phyloP scores from a whole-genome alignment of 2,329 filamentous ascomycete species.

The Hypoxylon sp. region DNA sequence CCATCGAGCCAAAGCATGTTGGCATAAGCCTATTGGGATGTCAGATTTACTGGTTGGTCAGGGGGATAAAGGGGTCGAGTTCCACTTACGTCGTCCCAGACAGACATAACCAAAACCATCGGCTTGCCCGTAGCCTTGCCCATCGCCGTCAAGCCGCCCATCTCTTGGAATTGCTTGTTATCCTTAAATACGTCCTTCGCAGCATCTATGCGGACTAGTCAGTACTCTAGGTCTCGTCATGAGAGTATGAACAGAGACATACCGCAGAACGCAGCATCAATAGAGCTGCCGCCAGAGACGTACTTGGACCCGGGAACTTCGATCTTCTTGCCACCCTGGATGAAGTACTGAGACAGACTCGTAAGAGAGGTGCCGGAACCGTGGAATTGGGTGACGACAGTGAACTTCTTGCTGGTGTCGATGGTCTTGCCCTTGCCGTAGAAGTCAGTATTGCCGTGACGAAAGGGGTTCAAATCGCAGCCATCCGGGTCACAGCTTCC shows the following conservation, averaged over 20 bases:
- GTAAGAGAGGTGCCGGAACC: constrained; percentile 63
- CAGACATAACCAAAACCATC: constrained; percentile 73
- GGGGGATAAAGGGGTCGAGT: background rate
- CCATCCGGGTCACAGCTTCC: constrained; percentile 74
- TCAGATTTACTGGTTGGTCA: constrained; percentile 1
- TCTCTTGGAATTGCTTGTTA: constrained; percentile 62
- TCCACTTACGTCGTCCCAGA: constrained; percentile 66
- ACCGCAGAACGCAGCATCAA: constrained; percentile 69
- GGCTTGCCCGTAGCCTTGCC: constrained; percentile 65
- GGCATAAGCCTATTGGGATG: constrained; percentile 55
- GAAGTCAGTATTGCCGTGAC: constrained; percentile 71
- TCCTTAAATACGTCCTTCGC: constrained; percentile 68
- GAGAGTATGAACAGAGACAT: constrained; percentile 8
- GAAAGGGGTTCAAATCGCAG: constrained; percentile 75
- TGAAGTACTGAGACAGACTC: constrained; percentile 69
- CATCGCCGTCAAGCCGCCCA: constrained; percentile 68
- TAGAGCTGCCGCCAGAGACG: constrained; percentile 51
- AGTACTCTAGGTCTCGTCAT: background rate
- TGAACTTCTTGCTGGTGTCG: constrained; percentile 69
- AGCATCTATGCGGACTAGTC: constrained; percentile 46
- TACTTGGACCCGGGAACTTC: constrained; percentile 58
- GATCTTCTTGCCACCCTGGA: constrained; percentile 68
- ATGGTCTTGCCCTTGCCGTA: constrained; percentile 69
- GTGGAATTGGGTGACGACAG: constrained; percentile 72
- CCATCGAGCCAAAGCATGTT: constrained; percentile 77